Evolutionary conservation across 352 stramenopile species (phyloP).

Genomic region (Globisporangium heterothallicum): DNA sequence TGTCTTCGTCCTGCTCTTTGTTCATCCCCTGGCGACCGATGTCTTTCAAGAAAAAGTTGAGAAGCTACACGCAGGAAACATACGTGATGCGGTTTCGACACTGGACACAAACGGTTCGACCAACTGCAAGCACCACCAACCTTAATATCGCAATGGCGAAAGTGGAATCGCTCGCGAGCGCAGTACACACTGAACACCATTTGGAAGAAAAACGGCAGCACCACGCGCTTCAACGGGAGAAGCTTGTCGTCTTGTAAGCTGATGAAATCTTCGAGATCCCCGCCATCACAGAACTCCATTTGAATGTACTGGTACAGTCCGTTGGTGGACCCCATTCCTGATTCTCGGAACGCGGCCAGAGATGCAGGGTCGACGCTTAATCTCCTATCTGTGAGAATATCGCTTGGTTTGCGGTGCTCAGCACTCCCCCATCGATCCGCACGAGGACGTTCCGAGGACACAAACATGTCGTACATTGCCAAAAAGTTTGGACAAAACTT

Average conservation of each 20-base stretch:
- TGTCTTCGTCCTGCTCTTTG: slow-evolving; percentile 24
- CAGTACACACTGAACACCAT: slow-evolving; percentile 96
- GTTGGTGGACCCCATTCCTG: slow-evolving; percentile 1
- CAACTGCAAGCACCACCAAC: slow-evolving; percentile 13
- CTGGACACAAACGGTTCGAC: slow-evolving; percentile 1
- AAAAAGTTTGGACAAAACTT: slow-evolving; percentile 95
- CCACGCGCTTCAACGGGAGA: slow-evolving; percentile 45
- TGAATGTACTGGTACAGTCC: slow-evolving; percentile 93
- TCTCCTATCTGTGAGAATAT: slow-evolving; percentile 32
- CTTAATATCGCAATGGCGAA: slow-evolving; percentile 99
- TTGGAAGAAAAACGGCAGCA: slow-evolving; percentile 93
- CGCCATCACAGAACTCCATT: slow-evolving; percentile 97
- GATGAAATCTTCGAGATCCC: slow-evolving; percentile 96
- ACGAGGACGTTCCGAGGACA: slow-evolving; percentile 58
- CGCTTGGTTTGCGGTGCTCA: slow-evolving; percentile 56
- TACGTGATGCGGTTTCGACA: slow-evolving; percentile 7
- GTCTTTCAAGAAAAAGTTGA: slow-evolving; percentile 98
- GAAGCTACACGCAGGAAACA: slow-evolving; percentile 44
- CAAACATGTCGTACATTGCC: slow-evolving; percentile 89
- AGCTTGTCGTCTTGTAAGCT: slow-evolving; percentile 68
- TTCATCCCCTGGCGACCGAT: slow-evolving; percentile 36
- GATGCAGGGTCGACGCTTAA: slow-evolving; percentile 14
- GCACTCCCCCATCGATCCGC: slow-evolving; percentile 55
- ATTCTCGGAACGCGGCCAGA: slow-evolving; percentile 5
- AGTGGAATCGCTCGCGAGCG: slow-evolving; percentile 79